These are phyloP conservation scores for Coelastrella sp. DNA, from an alignment of 139 green algal species.

Conservation along the genomic window DNA sequence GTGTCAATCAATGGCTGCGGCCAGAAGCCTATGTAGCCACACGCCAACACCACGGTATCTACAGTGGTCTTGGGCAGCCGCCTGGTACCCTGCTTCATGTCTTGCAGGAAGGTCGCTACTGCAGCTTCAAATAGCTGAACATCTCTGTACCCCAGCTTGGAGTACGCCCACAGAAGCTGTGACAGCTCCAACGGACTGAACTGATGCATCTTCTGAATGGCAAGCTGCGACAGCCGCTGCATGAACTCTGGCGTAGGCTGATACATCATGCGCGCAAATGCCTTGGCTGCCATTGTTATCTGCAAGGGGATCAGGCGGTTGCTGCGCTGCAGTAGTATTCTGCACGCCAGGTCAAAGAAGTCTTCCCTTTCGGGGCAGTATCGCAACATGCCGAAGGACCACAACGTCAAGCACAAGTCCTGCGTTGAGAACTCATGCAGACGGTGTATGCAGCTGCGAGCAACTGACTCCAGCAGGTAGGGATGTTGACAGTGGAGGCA, in stretches of 20 bases:
- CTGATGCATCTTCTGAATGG: constrained; percentile 27
- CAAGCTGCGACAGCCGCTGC: not conserved
- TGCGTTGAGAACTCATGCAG: constrained; percentile 46
- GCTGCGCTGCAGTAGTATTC: constrained; percentile 8
- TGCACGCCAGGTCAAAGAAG: constrained; percentile 26
- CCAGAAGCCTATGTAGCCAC: constrained; percentile 42
- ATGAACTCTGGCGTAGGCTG: constrained; percentile 41
- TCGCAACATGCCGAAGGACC: constrained; percentile 40
- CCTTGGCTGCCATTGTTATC: constrained; percentile 38
- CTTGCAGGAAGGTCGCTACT: not conserved
- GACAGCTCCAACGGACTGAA: constrained; percentile 37
- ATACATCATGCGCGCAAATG: constrained; percentile 21
- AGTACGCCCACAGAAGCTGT: constrained; percentile 50
- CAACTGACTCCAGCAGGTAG: constrained; percentile 24
- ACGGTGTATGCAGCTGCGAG: not conserved
- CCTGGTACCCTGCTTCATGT: not conserved
- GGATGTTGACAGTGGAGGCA: constrained; percentile 7
- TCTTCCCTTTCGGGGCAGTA: constrained; percentile 7
- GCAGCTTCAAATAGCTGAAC: constrained; percentile 34
- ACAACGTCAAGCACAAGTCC: constrained; percentile 43
- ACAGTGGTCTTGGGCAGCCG: constrained; percentile 40
- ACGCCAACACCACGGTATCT: constrained; percentile 31
- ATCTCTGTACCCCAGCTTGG: constrained; percentile 39
- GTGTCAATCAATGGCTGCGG: constrained; percentile 43
- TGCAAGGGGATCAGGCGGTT: constrained; percentile 47